Percentiles rank a stretch among this genome's conserved stretches.
Evolutionary conservation across 257 asterid species (phyloP).

Genomic region (Solanum arcanum): DNA sequence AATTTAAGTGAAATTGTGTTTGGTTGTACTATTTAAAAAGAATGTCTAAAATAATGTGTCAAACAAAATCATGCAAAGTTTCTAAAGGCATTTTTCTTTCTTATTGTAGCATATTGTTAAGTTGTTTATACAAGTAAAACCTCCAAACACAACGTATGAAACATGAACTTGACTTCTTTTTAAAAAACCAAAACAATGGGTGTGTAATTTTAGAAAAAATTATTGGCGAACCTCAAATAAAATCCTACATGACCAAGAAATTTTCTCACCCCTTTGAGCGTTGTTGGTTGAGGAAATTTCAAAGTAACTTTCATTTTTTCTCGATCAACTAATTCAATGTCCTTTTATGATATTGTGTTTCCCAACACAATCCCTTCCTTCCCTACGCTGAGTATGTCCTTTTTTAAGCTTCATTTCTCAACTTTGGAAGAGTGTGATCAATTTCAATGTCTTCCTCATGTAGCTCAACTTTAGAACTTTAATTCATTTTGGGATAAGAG

Average conservation of each 20-base stretch:
- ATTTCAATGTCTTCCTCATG: too few relatives aligned
- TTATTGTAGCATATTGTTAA: too few relatives aligned
- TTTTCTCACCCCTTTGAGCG: neutral
- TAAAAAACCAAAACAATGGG: neutral
- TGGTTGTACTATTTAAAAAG: neutral
- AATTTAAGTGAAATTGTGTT: neutral
- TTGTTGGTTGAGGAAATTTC: neutral
- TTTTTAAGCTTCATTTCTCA: too few relatives aligned
- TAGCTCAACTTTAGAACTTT: too few relatives aligned
- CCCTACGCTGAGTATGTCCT: too few relatives aligned
- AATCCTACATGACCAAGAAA: neutral
- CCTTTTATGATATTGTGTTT: neutral
- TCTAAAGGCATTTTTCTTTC: too few relatives aligned
- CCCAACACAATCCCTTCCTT: neutral
- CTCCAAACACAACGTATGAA: neutral
- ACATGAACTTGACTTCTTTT: neutral
- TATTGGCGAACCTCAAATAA: neutral
- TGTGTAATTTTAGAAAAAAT: neutral
- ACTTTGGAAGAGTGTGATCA: too few relatives aligned
- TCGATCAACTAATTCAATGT: neutral
- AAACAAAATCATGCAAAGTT: neutral
- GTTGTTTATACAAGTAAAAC: too few relatives aligned
- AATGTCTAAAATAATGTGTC: neutral
- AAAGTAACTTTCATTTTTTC: neutral
- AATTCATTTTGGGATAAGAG: too few relatives aligned